Evolutionary conservation across 371 early-diverging fungal genomes (phyloP), one percentile per base, ranked within the genome.

Genomic region (Lichtheimia ramosa): DNA sequence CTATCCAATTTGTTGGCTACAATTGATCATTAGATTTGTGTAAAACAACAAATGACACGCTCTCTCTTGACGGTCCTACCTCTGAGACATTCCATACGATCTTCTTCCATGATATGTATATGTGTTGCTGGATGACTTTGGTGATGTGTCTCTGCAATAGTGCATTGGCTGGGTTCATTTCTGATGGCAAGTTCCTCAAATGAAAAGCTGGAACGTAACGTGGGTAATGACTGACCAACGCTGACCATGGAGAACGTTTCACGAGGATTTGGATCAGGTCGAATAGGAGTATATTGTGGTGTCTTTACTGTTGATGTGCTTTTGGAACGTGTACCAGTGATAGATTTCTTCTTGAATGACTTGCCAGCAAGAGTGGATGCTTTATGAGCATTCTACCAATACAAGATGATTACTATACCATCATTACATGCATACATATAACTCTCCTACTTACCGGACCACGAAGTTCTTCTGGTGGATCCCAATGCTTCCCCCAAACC

Each of bases 341-440:
- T 10, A 8, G 34, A 8, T 57, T 51, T 64, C n/a, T 68, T 72
- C 51, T 65, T 72, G 18, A 69, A 75, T 10, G 71, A 51, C 25
- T 73, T 76, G 43, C 78, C 78, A 48, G 78, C 78, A 23, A 77
- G 58, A 27, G 74, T 77, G 0, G 73, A 73, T 20, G 66, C 69
- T 53, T 73, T 72, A 48, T 77, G 78, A 1, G 78, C 74, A 55
- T 77, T 70, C 56, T 62, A 43, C 1, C n/a, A 41, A 49, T 18
- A 16, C 13, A 18, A 23, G 0, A 57, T 24, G 43, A 27, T 57
- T n/a, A 48, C 15, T 48, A 57, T 28, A 27, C 18, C 1, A 18
- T 27, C 5, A 12, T 54, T 42, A 40, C 15, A 5, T 43, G n/a
- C 14, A 43, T 4, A 43, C 15, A 5, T 18, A 34, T 23, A 1